These are phyloP conservation scores for Calocera cornea DNA, from an alignment of 768 basidiomycete species.

Conservation along the genomic window DNA sequence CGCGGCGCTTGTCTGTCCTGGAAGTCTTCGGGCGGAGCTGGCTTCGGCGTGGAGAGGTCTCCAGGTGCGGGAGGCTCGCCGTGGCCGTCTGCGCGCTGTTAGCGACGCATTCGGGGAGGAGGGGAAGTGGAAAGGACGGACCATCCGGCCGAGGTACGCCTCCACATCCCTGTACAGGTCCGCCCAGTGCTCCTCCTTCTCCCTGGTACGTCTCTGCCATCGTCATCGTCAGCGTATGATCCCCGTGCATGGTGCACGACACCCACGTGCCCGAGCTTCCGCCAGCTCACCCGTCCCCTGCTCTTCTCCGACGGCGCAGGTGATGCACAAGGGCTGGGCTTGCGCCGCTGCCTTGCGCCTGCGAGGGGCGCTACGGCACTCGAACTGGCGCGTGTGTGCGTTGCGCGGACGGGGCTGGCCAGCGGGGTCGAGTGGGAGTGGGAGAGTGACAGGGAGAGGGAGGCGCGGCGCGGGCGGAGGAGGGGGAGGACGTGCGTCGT, in stretches of 20 bases:
- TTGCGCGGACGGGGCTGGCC: not conserved
- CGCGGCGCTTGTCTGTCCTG: too few species aligned
- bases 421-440: not conserved
- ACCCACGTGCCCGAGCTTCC: not conserved
- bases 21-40: too few species aligned
- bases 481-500: not conserved
- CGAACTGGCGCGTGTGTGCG: not conserved
- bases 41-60: too few species aligned
- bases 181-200: not conserved
- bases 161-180: not conserved
- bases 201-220: not conserved
- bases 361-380: not conserved
- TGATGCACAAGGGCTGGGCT: not conserved
- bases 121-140: not conserved
- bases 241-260: not conserved
- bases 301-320: not conserved
- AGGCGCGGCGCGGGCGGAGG: not conserved
- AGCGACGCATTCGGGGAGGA: not conserved
- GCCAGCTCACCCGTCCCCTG: not conserved
- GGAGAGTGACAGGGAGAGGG: not conserved
- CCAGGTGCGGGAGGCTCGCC: not conserved
- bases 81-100: not conserved
- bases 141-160: not conserved
- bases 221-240: not conserved
- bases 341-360: not conserved